Evolutionary conservation across 2,329 filamentous ascomycete genomes (phyloP), one percentile per base, ranked within the genome.

Genomic region (Teratosphaeria destructans): DNA sequence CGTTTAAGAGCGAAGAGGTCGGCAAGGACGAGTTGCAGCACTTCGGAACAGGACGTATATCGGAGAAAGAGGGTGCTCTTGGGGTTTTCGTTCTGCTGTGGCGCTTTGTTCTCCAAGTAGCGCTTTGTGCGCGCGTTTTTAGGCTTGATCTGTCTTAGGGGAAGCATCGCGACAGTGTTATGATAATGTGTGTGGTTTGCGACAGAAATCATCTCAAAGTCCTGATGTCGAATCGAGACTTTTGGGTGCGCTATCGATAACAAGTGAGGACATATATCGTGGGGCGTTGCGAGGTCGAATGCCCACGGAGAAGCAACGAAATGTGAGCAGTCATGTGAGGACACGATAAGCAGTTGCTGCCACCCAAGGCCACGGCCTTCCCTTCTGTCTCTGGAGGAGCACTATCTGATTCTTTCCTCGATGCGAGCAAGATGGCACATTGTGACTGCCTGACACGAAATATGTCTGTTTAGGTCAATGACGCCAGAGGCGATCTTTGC

Each of bases 121-220:
- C 94, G 88, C 82, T 96, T 96, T 60, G 91, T 94, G 80, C 94
- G 91, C 68, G 93, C 91, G 76, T 86, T 89, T 69, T 86, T 85
- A 61, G 87, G 72, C 60, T 74, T 73, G 62, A 73, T 68, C 59
- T 72, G 69, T 90, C 87, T 82, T 91, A 96, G 64, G 1, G 69
- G 68, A 16, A 71, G 64, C 66, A 69, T 68, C 37, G 54, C 53
- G 52, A 16, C 27, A 14, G 27, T 5, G 49, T 35, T 8, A 19
- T 52, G 57, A 16, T 16, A 32, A 23, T 54, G 23, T 23, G 54
- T 54, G 47, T 49, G 34, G 16, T n/a, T 60, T 52, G 52, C 26
- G 27, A 57, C 27, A 11, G 37, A 11, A 58, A 35, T 58, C 29
- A 7, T 53, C 47, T 37, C 3, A 4, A 55, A 49, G 43, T 23